Conservation (phyloP, 2,329 filamentous ascomycete species). For the Beauveria bassiana region DNA sequence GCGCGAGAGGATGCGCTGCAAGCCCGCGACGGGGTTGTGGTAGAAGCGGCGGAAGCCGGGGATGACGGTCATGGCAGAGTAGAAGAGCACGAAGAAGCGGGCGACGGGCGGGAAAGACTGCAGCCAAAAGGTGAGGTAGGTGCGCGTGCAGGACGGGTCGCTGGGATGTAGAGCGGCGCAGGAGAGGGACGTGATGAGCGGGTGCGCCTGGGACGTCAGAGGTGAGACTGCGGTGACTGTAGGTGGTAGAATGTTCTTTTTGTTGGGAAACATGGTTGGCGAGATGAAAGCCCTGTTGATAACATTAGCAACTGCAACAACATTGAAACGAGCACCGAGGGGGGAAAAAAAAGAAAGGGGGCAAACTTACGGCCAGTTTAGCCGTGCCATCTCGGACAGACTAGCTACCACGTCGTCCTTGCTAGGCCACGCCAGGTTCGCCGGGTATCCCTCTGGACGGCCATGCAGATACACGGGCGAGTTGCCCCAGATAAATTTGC, state of each 20-base stretch:
- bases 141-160: slow-evolving; percentile 81
- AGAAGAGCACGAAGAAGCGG: slow-evolving; percentile 69
- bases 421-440: slow-evolving; percentile 63
- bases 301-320: not conserved
- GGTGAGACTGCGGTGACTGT: slow-evolving; percentile 64
- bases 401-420: slow-evolving; percentile 72
- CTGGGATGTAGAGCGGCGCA: slow-evolving; percentile 84
- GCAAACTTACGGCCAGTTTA: slow-evolving; percentile 69
- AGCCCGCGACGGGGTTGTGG: slow-evolving; percentile 56
- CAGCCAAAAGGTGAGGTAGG: slow-evolving; percentile 82
- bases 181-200: slow-evolving; percentile 74
- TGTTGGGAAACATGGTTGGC: slow-evolving; percentile 75
- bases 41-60: slow-evolving; percentile 62
- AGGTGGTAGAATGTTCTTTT: slow-evolving; percentile 55
- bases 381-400: slow-evolving; percentile 69
- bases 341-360: not conserved
- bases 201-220: slow-evolving; percentile 77
- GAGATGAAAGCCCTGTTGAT: slow-evolving; percentile 61
- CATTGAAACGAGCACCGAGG: too few relatives aligned
- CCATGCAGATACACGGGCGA: slow-evolving; percentile 73
- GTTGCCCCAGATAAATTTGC: slow-evolving; percentile 55
- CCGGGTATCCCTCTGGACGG: slow-evolving; percentile 61
- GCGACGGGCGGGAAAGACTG: slow-evolving; percentile 71
- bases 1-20: slow-evolving; percentile 58
- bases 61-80: slow-evolving; percentile 59